Percentiles rank a stretch among this genome's conserved stretches.
Conservation (phyloP, 1,284 basidiomycete species). For the Apiotrichum gamsii region DNA sequence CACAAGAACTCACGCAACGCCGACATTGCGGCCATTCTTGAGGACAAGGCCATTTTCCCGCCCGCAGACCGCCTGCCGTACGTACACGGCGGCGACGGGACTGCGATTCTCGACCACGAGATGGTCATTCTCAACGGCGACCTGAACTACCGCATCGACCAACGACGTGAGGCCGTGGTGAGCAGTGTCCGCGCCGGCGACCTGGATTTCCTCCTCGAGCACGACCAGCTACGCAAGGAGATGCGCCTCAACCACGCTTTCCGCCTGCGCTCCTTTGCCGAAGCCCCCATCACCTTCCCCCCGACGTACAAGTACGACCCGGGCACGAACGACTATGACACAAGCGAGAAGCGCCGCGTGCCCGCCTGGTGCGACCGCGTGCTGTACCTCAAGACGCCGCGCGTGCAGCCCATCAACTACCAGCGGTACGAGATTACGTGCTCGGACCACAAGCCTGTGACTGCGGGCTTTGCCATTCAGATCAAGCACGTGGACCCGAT, state of each 20-base stretch:
- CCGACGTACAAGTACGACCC: constrained; percentile 97
- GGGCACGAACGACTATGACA: constrained; percentile 70
- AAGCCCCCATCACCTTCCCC: constrained; percentile 71
- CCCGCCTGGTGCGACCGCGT: constrained; percentile 97
- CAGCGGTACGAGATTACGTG: constrained; percentile 73
- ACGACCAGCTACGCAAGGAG: constrained; percentile 88
- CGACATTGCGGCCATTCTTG: constrained; percentile 77
- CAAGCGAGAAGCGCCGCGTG: constrained; percentile 76
- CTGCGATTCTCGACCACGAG: constrained; percentile 92
- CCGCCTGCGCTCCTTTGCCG: constrained; percentile 72
- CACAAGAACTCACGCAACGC: constrained; percentile 75
- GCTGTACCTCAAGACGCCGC: constrained; percentile 62
- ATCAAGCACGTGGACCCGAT: constrained; percentile 65
- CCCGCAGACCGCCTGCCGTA: constrained; percentile 58
- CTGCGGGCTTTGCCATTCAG: constrained; percentile 64
- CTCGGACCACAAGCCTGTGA: constrained; percentile 80
- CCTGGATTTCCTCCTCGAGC: constrained; percentile 57
- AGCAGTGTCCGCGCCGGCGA: constrained; percentile 62
- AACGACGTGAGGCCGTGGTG: constrained; percentile 73
- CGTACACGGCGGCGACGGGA: constrained; percentile 84
- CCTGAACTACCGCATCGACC: constrained; percentile 79
- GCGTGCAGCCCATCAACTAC: constrained; percentile 63
- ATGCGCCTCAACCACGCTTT: constrained; percentile 78
- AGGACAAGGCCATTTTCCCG: constrained; percentile 68
- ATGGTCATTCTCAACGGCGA: constrained; percentile 73